These are phyloP conservation scores for Curvularia verruculosa DNA, from an alignment of 2,329 filamentous ascomycete species.

Conservation along the genomic window DNA sequence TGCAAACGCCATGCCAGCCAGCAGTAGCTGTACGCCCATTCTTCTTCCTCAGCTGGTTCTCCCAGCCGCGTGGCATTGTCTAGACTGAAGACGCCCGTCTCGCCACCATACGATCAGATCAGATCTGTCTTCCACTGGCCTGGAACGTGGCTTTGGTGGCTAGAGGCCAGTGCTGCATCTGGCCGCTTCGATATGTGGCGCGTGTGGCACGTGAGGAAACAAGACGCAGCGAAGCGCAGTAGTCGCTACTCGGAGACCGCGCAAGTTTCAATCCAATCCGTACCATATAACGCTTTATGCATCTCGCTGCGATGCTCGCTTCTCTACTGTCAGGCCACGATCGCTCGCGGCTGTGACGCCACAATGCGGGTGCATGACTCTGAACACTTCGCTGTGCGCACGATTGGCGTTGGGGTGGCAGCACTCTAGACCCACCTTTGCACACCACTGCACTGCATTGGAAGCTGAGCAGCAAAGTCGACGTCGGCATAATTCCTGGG, in stretches of 20 bases:
- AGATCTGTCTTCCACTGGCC: conserved; percentile 1
- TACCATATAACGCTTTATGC: neutral
- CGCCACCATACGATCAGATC: conserved; percentile 6
- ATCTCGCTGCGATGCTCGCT: neutral
- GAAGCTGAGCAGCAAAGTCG: neutral
- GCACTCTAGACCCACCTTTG: neutral
- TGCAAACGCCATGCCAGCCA: neutral
- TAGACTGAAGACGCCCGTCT: neutral
- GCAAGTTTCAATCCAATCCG: neutral
- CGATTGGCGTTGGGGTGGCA: neutral
- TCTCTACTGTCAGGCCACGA: neutral
- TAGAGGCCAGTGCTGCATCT: conserved; percentile 2
- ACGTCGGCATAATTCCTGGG: neutral
- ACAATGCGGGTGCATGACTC: neutral
- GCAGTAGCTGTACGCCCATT: neutral
- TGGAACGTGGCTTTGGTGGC: conserved; percentile 8
- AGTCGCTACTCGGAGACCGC: neutral
- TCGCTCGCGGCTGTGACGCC: neutral
- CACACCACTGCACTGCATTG: neutral
- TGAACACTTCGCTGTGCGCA: neutral
- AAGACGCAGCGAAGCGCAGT: neutral
- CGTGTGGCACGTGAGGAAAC: conserved; percentile 3
- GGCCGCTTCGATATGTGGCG: neutral
- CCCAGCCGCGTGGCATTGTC: conserved; percentile 3
- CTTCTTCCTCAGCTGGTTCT: conserved; percentile 9